phyloP scores from a whole-genome alignment of 257 asterid species.

The Nemophila menziesii region DNA sequence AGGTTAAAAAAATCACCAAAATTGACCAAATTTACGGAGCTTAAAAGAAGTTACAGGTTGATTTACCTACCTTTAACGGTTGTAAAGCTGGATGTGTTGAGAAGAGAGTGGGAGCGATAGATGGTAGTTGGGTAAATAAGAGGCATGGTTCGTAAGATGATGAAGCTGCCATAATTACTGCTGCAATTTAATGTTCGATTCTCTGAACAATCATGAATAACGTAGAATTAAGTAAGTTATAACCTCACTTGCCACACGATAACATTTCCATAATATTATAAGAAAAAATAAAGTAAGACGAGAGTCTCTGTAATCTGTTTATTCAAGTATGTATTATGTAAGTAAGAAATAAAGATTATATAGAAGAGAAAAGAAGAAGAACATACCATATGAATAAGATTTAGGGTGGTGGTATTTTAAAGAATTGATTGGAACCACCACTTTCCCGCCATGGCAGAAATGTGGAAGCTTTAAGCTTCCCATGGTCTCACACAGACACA shows the following conservation, averaged over 20 bases:
- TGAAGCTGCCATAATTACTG: slow-evolving; percentile 29
- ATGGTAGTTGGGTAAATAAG: slow-evolving; percentile 22
- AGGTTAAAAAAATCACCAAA: slow-evolving; percentile 8
- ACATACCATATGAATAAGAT: slow-evolving; percentile 26
- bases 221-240: too few relatives aligned
- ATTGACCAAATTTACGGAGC: slow-evolving; percentile 6
- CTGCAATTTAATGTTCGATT: slow-evolving; percentile 32
- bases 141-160: slow-evolving; percentile 16
- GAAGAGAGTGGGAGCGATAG: slow-evolving; percentile 16
- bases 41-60: not conserved
- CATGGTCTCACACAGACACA: slow-evolving; percentile 16
- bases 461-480: slow-evolving; percentile 42
- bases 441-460: slow-evolving; percentile 25
- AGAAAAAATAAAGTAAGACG: not conserved
- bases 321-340: too few relatives aligned
- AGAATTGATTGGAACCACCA: slow-evolving; percentile 22
- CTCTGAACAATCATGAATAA: not conserved
- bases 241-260: too few relatives aligned
- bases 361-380: not conserved
- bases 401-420: slow-evolving; percentile 19
- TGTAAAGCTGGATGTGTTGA: slow-evolving; percentile 11
- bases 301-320: too few relatives aligned
- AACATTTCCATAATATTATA: too few relatives aligned
- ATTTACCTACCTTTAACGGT: slow-evolving; percentile 33
- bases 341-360: not conserved